Conservation (phyloP, 352 stramenopile genomes). For the Phytopythium sindhum region DNA sequence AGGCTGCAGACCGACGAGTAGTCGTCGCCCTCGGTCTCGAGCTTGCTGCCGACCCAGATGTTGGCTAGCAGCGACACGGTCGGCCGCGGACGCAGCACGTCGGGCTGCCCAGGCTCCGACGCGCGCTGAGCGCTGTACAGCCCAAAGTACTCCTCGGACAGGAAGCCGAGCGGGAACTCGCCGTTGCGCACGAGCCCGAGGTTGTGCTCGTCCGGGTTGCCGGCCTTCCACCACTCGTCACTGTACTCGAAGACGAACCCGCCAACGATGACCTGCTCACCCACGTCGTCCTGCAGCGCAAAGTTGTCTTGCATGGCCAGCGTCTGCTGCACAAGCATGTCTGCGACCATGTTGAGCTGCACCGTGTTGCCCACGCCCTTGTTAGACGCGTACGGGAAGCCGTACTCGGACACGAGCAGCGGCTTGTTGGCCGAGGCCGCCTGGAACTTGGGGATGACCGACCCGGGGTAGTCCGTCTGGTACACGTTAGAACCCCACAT, state of each 20-base stretch:
- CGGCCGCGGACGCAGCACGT: conserved; percentile 39
- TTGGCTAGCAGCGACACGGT: conserved; percentile 48
- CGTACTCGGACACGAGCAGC: conserved; percentile 62
- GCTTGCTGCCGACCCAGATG: conserved; percentile 32
- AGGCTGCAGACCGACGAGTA: conserved; percentile 17
- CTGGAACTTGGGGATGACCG: conserved; percentile 51
- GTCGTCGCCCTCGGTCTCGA: conserved; percentile 35
- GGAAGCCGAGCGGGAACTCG: conserved; percentile 57
- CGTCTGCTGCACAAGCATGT: conserved; percentile 41
- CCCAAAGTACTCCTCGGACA: conserved; percentile 67
- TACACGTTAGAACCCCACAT: conserved; percentile 76
- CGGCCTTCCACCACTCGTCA: conserved; percentile 75
- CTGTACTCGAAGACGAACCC: conserved; percentile 77
- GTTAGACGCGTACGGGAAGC: conserved; percentile 53
- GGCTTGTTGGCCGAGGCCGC: conserved; percentile 38
- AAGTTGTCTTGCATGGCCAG: conserved; percentile 59
- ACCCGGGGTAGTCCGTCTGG: conserved; percentile 54
- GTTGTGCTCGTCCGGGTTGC: conserved; percentile 49
- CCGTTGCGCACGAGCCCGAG: conserved; percentile 37
- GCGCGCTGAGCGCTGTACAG: conserved; percentile 27
- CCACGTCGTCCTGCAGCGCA: conserved; percentile 33
- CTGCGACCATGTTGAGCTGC: conserved; percentile 40
- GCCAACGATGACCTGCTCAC: conserved; percentile 54
- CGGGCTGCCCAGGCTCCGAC: conserved; percentile 15
- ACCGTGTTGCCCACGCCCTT: conserved; percentile 30